These are phyloP conservation scores for Apiotrichum gracile DNA, from an alignment of 1,284 basidiomycete genomes.

Conservation along the genomic window DNA sequence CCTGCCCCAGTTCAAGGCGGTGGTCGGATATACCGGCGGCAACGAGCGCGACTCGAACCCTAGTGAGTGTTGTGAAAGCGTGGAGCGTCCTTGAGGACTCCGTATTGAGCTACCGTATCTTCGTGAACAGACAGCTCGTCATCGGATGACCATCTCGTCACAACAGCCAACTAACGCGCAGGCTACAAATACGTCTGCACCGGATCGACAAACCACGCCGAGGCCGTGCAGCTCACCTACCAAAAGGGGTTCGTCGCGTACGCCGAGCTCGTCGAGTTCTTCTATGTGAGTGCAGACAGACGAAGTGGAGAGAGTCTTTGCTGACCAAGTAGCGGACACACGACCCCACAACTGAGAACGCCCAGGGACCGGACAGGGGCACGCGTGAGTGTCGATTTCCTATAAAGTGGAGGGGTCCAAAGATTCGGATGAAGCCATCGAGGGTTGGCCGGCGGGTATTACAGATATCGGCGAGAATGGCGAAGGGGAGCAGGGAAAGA, in stretches of 20 bases:
- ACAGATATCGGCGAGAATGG: not conserved
- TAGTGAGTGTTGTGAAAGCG: slow-evolving; percentile 5
- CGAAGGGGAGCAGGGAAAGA: no score
- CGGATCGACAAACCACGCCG: slow-evolving; percentile 81
- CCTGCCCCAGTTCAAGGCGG: slow-evolving; percentile 55
- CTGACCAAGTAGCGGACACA: slow-evolving; percentile 60
- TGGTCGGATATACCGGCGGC: slow-evolving; percentile 78
- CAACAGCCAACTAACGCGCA: not conserved
- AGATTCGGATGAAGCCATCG: no score
- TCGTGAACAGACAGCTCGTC: no score
- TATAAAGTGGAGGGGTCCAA: no score
- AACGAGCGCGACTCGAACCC: slow-evolving; percentile 48
- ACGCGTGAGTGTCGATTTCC: slow-evolving; percentile 60
- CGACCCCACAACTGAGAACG: slow-evolving; percentile 78
- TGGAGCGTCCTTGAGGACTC: no score
- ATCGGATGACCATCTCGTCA: no score
- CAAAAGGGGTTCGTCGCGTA: slow-evolving; percentile 72
- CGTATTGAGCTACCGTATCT: no score
- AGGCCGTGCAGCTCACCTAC: slow-evolving; percentile 79
- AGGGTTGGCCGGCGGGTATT: not conserved
- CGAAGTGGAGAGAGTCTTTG: not conserved
- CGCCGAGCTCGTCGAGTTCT: slow-evolving; percentile 83
- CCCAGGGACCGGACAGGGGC: slow-evolving; percentile 70
- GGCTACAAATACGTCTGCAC: slow-evolving; percentile 72
- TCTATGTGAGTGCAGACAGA: slow-evolving; percentile 52